Base-by-base conservation (phyloP, 179 eudicot species). In the Beta corolliflora region DNA sequence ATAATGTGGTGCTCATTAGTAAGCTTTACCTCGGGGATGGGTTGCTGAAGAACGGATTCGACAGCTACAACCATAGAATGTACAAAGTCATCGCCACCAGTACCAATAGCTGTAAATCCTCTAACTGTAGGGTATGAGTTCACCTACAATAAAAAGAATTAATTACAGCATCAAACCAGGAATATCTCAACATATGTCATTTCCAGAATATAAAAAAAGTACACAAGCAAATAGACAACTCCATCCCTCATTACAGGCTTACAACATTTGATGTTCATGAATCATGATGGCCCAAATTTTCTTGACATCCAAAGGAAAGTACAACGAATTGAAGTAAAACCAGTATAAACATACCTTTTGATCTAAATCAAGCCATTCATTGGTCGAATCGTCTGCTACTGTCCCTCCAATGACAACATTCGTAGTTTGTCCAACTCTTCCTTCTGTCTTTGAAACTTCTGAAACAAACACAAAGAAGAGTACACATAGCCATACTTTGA, bases 61-160 rank as follows among this genome's bases (percentile, higher is more conserved):
- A 95, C 98, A 78, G 98, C 99, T 69, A 94, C 89, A 76, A 95
- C 89, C 98, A 95, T 95, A 77, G 99, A 87, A 58, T 95, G 95
- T 54, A 95, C 99, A 80, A 95, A 95, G 89, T 95, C 99, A 80
- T 95, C 97, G 65, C 99, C 99, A 63, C 99, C 98, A 61, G 94
- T 91, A 81, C 99, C 99, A 77, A 95, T 95, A 12, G 99, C 99
- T 10, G 98, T 95, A 86, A 95, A 95, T 21, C 95, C 97, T 86
- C 99, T 90, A 45, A 87, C 92, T 52, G 96, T 91, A 45, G 99
- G 99, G 87, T 95, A 94, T 11, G 94, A 87, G 80, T 95, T 94
- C 77, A 95, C 95, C 99, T 95, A 81, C 48, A 45, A 31, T 36
- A 18, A 21, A 31, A 71, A 52, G 48, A 3, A 72, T 81, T 67